phyloP scores from a whole-genome alignment of 2,329 filamentous ascomycete genomes.

The Fusarium acutatum region DNA sequence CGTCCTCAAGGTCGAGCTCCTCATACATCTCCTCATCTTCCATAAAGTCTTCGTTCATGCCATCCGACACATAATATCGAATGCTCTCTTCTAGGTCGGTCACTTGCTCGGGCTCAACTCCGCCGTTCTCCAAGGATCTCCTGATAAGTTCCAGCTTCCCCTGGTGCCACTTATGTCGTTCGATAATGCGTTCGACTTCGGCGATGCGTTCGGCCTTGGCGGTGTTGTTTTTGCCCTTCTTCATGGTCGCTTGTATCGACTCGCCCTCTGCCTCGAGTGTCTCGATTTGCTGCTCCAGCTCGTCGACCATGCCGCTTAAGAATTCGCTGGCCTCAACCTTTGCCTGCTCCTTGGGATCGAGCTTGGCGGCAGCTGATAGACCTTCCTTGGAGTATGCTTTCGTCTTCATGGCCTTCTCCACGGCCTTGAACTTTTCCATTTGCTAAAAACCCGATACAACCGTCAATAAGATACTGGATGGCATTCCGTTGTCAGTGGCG shows the following conservation, averaged over 20 bases:
- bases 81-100: slow-evolving; percentile 91
- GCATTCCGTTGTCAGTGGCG: slow-evolving; percentile 16
- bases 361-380: slow-evolving; percentile 86
- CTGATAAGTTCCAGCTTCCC: slow-evolving; percentile 90
- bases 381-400: slow-evolving; percentile 99
- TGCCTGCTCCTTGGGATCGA: slow-evolving; percentile 98
- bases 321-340: slow-evolving; percentile 91
- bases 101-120: slow-evolving; percentile 86
- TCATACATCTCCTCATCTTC: slow-evolving; percentile 97
- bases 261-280: slow-evolving; percentile 90
- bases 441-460: slow-evolving; percentile 62
- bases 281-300: slow-evolving; percentile 94
- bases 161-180: slow-evolving; percentile 97
- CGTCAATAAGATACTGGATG: slow-evolving; percentile 29
- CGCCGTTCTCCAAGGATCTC: slow-evolving; percentile 90
- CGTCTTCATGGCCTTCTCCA: slow-evolving; percentile 99
- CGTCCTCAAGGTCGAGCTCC: slow-evolving; percentile 89
- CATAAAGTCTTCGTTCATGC: slow-evolving; percentile 86
- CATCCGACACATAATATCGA: slow-evolving; percentile 92
- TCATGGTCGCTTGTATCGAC: slow-evolving; percentile 84
- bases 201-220: slow-evolving; percentile 87
- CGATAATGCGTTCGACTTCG: slow-evolving; percentile 83
- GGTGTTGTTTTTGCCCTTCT: slow-evolving; percentile 91
- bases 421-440: slow-evolving; percentile 99
- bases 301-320: slow-evolving; percentile 85